Evolutionary conservation across 2,329 filamentous ascomycete genomes (phyloP), one percentile per base, ranked within the genome.

Genomic region (Cladophialophora immunda): DNA sequence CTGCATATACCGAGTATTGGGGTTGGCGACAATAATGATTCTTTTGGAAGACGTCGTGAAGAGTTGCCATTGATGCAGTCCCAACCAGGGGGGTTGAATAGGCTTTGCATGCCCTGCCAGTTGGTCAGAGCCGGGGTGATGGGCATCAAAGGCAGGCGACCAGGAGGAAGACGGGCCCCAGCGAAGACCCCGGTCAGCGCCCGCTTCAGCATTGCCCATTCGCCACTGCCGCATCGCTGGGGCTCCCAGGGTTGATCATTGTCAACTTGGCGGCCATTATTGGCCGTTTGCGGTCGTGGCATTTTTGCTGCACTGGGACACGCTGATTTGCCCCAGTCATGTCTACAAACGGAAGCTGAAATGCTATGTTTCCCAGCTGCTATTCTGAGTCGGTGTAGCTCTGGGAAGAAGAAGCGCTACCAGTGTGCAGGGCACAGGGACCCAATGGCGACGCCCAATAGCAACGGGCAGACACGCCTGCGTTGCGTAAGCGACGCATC

Each of bases 401-500:
- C 41, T 47, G 38, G 30, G 13, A n/a, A 34, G 13, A n/a, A 34
- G 8, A 58, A 27, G n/a, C 47, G 47, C 30, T 45, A 61, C 29
- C n/a, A 36, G 45, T 30, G 47, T 29, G 17, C 53, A 34, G 25
- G 25, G 22, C 47, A 9, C 13, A 8, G 15, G 32, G 50, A 25
- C 17, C 60, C 60, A 62, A 62, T 62, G 32, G 34, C 19, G 15
- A 25, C 1, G 32, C 47, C n/a, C 38, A 22, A 11, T 55, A n/a
- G 9, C 13, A 9, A 41, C 32, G 17, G 15, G n/a, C 32, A 62
- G 54, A 64, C 13, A 30, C 19, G 19, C 58, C 30, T 29, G 15
- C 22, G 27, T 34, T 65, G 66, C 58, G 62, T 64, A 52, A 64
- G 52, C 29, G 52, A 60, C 38, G 58, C 62, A 64, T 63, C 54